phyloP scores from a whole-genome alignment of 2,329 filamentous ascomycete species.

The Aspergillus tamarii region DNA sequence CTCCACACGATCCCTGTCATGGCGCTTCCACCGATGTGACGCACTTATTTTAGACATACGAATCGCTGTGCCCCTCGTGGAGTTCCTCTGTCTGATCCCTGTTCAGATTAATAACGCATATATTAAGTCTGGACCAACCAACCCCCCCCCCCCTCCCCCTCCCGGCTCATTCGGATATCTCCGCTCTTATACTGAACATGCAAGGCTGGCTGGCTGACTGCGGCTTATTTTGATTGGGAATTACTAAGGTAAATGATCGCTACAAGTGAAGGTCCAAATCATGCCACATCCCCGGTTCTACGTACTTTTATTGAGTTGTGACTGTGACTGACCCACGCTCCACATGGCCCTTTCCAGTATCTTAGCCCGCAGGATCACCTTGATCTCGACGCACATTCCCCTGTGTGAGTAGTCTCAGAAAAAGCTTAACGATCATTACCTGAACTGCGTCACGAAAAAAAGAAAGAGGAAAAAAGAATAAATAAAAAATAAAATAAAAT shows the following conservation, averaged over 20 bases:
- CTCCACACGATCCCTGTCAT: conserved; percentile 3
- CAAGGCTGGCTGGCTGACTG: background rate
- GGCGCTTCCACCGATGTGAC: background rate
- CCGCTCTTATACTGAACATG: background rate
- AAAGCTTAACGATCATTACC: background rate
- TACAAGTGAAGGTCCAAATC: background rate
- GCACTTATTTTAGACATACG: background rate
- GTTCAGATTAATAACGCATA: background rate
- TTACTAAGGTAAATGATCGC: background rate
- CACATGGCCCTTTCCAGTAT: background rate
- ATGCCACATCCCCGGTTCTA: background rate
- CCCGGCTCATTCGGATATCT: background rate
- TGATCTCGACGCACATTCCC: background rate
- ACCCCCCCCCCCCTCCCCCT: background rate
- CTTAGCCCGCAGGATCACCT: background rate
- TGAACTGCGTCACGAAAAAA: background rate
- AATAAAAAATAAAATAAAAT: background rate
- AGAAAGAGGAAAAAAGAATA: background rate
- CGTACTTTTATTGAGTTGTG: background rate
- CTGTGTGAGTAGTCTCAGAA: background rate
- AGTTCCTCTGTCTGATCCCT: background rate
- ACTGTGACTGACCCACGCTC: background rate
- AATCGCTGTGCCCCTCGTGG: background rate
- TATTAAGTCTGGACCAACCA: background rate
- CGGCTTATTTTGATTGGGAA: background rate